Evolutionary conservation across 1,284 basidiomycete species (phyloP), one percentile per base, ranked within the genome.

Genomic region (Fereydounia khargensis): DNA sequence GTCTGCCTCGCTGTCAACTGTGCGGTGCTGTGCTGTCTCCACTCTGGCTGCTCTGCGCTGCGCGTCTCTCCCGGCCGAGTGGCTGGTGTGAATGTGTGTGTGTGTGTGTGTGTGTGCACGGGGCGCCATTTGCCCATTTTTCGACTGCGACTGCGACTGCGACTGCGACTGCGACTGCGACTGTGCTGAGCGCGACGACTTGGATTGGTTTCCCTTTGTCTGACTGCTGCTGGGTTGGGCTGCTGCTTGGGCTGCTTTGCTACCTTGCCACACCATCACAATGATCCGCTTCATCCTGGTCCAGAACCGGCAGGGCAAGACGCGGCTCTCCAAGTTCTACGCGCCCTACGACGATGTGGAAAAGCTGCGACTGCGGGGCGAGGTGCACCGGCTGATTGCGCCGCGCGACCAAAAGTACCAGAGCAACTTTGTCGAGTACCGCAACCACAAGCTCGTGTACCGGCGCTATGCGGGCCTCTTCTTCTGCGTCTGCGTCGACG

Each of bases 391-490:
- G 32, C 78, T 97, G 53, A 88, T 98, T 16, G 94, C 94, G 0
- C 91, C 92, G n/a, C 79, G 94, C 57, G 94, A 98, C 77, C 92
- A 96, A 80, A 96, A 96, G 78, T 94, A 96, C 65, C 95, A 98
- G 77, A 94, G 90, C 47, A 98, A 98, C 78, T 98, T 98, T 74
- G 92, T 97, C 39, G 94, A 98, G 60, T 70, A 57, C 21, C 58
- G 58, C 2, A 65, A 65, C 43, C 42, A 70, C 57, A 74, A 73
- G 47, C 44, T 74, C 13, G 72, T 74, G 30, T 74, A 74, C 35
- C 49, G 70, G 2, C 44, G 70, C 50, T 98, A 98, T 70, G 86
- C 89, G 34, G 88, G 85, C 39, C 73, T 77, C 34, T 83, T 83
- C 82, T 98, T 98, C 79, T 96, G 91, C 72, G 82, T 95, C 21